Percentiles rank a stretch among this genome's conserved stretches.
phyloP scores from a whole-genome alignment of 345 rosid genomes.

The Rhodomyrtus tomentosa region DNA sequence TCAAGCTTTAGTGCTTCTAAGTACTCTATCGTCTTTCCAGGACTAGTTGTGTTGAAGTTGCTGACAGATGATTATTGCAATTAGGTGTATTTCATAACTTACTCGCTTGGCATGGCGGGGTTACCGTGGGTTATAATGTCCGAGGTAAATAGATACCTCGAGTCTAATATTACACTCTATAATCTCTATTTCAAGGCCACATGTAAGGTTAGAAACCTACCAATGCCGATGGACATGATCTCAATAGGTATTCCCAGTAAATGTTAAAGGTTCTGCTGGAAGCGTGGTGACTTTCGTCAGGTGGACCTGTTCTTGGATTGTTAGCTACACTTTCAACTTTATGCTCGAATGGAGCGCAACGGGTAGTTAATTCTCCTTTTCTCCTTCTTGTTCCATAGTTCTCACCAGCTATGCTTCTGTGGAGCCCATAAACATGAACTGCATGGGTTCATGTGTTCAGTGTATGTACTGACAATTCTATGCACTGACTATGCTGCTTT shows the following conservation, averaged over 20 bases:
- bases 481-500: too few species aligned
- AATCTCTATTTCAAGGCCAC: background rate
- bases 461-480: background rate
- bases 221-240: background rate
- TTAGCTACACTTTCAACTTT: slow-evolving; percentile 29
- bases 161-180: background rate
- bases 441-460: background rate
- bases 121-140: slow-evolving; percentile 26
- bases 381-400: background rate
- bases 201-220: background rate
- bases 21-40: background rate
- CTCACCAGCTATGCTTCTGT: background rate
- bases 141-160: slow-evolving; percentile 8
- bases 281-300: slow-evolving; percentile 31
- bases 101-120: background rate
- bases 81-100: slow-evolving; percentile 19
- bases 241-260: background rate
- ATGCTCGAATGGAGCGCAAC: slow-evolving; percentile 41
- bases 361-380: slow-evolving; percentile 7
- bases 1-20: background rate
- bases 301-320: slow-evolving; percentile 41
- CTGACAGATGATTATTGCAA: background rate
- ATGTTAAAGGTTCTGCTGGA: slow-evolving; percentile 45
- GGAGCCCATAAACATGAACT: background rate
- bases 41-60: background rate